Evolutionary conservation across 768 basidiomycete species (phyloP), one percentile per base, ranked within the genome.

Genomic region (Naganishia antarctica): DNA sequence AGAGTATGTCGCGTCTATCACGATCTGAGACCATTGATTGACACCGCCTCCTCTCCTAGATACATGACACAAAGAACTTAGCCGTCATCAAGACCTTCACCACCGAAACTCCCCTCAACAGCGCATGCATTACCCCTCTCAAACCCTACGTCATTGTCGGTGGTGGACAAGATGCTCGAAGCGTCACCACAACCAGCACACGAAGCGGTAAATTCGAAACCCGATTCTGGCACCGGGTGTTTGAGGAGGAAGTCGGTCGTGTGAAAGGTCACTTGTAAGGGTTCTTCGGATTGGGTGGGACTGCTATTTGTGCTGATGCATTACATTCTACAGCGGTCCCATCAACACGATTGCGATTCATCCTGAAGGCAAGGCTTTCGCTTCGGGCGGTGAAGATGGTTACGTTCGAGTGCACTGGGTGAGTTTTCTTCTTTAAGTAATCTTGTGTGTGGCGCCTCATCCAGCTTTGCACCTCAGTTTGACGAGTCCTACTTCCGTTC

Each of bases 181-280:
- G 81, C 72, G 96, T 98, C 57, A 97, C 96, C 15, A 98, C 91
- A 8, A 98, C 94, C 0, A 91, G 91, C 1, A 73, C 85, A 25
- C 85, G 96, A 58, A 90, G 96, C 76, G 96, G 94, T 23, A 96
- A 97, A 79, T 99, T 99, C 77, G 96, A 98, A 80, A 90, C 91
- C 12, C 83, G 92, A 41, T 97, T 99, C 81, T 98, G 92, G 91
- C 94, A 99, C 82, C 91, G 88, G 70, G 82, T 94, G 40, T 89
- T 94, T 71, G 92, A 94, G 78, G 92, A 96, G 81, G 94, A 98
- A 76, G 88, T 98, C 60, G 92, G 94, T 18, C 85, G 93, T 12
- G 93, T 99, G 45, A 93, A 92, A 77, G 96, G 96, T 13, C 94
- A 98, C 78, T 99, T 98, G 92, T 96, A 72, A 1, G 18, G 12